phyloP scores from a whole-genome alignment of 495 filamentous ascomycete genomes.

The Chlorociboria aeruginascens region DNA sequence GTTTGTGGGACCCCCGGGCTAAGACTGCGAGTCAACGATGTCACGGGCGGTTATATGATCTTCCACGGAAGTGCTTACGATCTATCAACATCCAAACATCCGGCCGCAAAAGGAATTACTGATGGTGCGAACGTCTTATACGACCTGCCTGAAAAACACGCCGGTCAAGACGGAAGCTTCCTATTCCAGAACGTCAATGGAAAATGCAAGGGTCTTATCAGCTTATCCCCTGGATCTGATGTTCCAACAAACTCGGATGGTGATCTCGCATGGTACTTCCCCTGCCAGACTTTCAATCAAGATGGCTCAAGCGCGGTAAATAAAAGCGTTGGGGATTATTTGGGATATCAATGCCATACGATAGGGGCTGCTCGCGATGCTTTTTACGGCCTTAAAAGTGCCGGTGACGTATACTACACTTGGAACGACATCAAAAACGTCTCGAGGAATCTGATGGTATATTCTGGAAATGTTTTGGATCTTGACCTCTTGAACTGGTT shows the following conservation, averaged over 20 bases:
- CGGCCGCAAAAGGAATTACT: constrained; percentile 67
- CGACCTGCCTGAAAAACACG: constrained; percentile 67
- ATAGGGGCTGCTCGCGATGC: constrained; percentile 46
- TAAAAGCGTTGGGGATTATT: constrained; percentile 57
- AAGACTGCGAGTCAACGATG: constrained; percentile 70
- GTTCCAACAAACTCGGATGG: constrained; percentile 63
- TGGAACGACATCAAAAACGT: constrained; percentile 91
- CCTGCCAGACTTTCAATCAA: constrained; percentile 82
- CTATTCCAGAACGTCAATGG: constrained; percentile 99
- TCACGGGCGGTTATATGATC: constrained; percentile 79
- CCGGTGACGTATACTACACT: constrained; percentile 80
- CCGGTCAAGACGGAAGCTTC: constrained; percentile 87
- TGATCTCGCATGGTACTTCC: constrained; percentile 94
- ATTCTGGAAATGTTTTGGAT: constrained; percentile 87
- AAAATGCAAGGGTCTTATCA: constrained; percentile 88
- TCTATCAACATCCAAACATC: constrained; percentile 59
- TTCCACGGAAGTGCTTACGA: constrained; percentile 88
- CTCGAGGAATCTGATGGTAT: constrained; percentile 81
- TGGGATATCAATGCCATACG: constrained; percentile 88
- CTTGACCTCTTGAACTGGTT: constrained; percentile 88
- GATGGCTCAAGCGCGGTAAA: constrained; percentile 79
- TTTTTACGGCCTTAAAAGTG: constrained; percentile 55
- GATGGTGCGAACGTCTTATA: constrained; percentile 67
- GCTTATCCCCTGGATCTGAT: constrained; percentile 50
- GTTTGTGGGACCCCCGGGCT: constrained; percentile 63